These are phyloP conservation scores for Pythium dissimile DNA, from an alignment of 352 stramenopile genomes.

Conservation along the genomic window DNA sequence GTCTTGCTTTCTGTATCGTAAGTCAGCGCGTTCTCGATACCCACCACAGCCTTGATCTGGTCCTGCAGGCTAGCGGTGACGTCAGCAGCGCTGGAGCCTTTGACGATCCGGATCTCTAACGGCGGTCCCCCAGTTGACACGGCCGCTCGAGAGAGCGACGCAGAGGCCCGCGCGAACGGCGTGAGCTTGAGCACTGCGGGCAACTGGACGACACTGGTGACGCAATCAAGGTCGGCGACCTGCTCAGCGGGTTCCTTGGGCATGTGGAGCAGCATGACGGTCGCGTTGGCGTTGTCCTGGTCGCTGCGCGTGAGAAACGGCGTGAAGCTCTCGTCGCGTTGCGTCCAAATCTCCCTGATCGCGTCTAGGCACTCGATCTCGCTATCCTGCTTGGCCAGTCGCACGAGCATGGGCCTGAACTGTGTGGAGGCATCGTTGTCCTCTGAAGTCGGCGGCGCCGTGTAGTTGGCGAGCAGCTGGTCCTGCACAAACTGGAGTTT, in stretches of 20 bases:
- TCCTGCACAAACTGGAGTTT: slow-evolving; percentile 68
- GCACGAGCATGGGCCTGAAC: slow-evolving; percentile 52
- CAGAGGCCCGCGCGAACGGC: slow-evolving; percentile 61
- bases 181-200: slow-evolving; percentile 72
- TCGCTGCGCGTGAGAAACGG: slow-evolving; percentile 70
- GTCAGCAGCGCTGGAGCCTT: slow-evolving; percentile 24
- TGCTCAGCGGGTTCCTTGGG: slow-evolving; percentile 34
- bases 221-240: slow-evolving; percentile 44
- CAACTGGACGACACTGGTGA: slow-evolving; percentile 47
- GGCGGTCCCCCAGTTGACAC: slow-evolving; percentile 29
- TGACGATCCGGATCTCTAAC: slow-evolving; percentile 2
- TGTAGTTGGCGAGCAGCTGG: slow-evolving; percentile 42
- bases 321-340: slow-evolving; percentile 42
- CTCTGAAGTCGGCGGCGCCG: slow-evolving; percentile 11
- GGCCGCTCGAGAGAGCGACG: slow-evolving; percentile 29
- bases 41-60: slow-evolving; percentile 28
- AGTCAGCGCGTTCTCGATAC: slow-evolving; percentile 50
- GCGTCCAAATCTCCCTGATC: slow-evolving; percentile 45
- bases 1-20: slow-evolving; percentile 15
- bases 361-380: slow-evolving; percentile 42
- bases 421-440: slow-evolving; percentile 21
- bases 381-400: slow-evolving; percentile 28
- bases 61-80: slow-evolving; percentile 28
- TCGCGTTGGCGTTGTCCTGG: slow-evolving; percentile 33
- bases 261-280: slow-evolving; percentile 59